Conservation (phyloP, 164 flowering plant species). For the Tetrastigma voinierianum region DNA sequence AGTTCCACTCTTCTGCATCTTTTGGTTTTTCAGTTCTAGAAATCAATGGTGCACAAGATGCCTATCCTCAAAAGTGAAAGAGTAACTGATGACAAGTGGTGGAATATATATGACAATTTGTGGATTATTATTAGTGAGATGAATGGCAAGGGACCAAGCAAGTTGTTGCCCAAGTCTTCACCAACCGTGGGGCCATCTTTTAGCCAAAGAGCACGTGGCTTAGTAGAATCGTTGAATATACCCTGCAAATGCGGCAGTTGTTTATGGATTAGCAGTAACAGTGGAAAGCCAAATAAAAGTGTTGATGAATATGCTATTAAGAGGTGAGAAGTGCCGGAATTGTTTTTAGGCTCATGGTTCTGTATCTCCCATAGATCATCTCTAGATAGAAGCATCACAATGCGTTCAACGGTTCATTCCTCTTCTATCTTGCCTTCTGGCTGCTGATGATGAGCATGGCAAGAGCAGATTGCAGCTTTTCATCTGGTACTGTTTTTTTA, state of each 20-base stretch:
- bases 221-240: constrained; percentile 92
- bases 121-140: constrained; percentile 76
- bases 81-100: constrained; percentile 61
- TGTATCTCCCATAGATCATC: constrained; percentile 78
- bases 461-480: constrained; percentile 86
- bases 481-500: constrained; percentile 60
- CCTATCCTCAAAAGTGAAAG: constrained; percentile 31
- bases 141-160: constrained; percentile 86
- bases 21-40: constrained; percentile 24
- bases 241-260: constrained; percentile 99
- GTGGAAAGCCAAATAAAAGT: constrained; percentile 72
- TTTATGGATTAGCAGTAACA: constrained; percentile 88
- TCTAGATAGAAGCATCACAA: constrained; percentile 77
- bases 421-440: constrained; percentile 74
- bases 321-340: constrained; percentile 91
- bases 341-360: constrained; percentile 65
- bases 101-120: constrained; percentile 80
- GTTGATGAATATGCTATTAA: constrained; percentile 84
- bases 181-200: constrained; percentile 66
- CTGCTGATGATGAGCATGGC: constrained; percentile 90
- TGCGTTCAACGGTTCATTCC: constrained; percentile 80
- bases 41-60: constrained; percentile 22
- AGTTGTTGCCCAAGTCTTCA: constrained; percentile 52
- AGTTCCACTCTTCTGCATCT: background rate
- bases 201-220: constrained; percentile 98